A percentile compares a stretch with the other conserved stretches of the same genome.
These are phyloP conservation scores for Trichoderma semiorbis DNA, from an alignment of 2,329 filamentous ascomycete genomes.

Conservation along the genomic window DNA sequence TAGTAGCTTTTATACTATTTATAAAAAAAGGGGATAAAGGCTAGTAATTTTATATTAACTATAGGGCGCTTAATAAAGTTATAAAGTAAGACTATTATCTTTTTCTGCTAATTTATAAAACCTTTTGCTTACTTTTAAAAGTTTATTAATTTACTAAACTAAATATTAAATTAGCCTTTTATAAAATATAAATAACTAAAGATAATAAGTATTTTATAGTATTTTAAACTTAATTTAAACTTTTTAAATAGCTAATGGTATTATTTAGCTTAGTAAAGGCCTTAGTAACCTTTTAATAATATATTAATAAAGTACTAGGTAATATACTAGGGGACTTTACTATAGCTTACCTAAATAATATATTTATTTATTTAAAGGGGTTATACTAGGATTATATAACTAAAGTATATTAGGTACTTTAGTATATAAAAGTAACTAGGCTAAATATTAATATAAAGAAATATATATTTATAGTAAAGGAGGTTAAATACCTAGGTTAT, in stretches of 20 bases:
- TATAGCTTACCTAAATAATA: background rate
- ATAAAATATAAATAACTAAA: background rate
- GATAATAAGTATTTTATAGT: background rate
- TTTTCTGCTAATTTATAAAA: background rate
- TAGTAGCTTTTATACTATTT: too few relatives aligned
- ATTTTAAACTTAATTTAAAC: background rate
- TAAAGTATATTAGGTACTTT: background rate
- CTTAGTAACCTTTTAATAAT: background rate
- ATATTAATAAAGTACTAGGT: background rate
- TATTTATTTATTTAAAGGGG: background rate
- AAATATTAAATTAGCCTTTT: background rate
- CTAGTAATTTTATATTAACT: background rate
- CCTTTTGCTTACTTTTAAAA: background rate
- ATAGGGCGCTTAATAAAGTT: background rate
- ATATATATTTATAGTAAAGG: too few relatives aligned
- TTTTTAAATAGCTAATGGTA: conserved; percentile 7
- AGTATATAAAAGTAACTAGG: background rate
- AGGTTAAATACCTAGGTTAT: too few relatives aligned
- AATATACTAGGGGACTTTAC: background rate
- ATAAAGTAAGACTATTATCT: background rate
- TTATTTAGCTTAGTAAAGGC: background rate
- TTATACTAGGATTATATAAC: too few relatives aligned
- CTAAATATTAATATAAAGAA: background rate
- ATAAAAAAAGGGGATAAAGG: background rate
- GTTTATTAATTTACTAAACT: background rate